Evolutionary conservation across 176 grass and related monocot species (phyloP).

Genomic region (Coix lacrymajobi): DNA sequence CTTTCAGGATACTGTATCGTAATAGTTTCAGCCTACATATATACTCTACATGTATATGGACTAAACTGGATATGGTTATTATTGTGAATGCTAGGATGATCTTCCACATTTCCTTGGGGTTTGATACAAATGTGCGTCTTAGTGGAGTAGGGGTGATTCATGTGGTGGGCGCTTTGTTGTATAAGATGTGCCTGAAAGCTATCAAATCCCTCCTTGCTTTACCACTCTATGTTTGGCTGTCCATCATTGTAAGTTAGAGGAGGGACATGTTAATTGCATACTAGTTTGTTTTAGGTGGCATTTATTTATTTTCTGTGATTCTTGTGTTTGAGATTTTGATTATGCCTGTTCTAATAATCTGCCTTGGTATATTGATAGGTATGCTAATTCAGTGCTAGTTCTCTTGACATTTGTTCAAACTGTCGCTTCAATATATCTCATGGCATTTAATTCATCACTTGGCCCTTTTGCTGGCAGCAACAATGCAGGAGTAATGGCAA

Average conservation of each 20-base stretch:
- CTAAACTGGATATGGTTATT: background rate
- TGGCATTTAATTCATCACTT: background rate
- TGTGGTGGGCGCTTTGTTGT: background rate
- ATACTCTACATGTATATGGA: too few relatives aligned
- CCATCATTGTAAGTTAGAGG: background rate
- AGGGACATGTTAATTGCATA: background rate
- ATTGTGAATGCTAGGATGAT: background rate
- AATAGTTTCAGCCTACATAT: background rate
- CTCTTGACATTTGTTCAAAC: background rate
- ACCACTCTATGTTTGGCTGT: background rate
- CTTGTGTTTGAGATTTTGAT: background rate
- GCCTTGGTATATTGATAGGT: background rate
- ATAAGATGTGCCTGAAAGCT: background rate
- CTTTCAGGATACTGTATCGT: too few relatives aligned
- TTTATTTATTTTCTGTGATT: background rate
- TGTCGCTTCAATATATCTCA: background rate
- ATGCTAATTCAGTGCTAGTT: background rate
- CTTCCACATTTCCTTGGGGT: background rate
- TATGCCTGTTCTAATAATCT: background rate
- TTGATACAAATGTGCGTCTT: background rate
- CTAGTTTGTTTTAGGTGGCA: background rate
- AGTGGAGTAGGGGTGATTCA: background rate
- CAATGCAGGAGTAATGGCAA: conserved; percentile 92
- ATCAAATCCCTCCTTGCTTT: background rate
- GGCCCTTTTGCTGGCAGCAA: conserved; percentile 47